These are phyloP conservation scores for Camellia lanceoleosa DNA, from an alignment of 148 eudicot species.

Conservation along the genomic window DNA sequence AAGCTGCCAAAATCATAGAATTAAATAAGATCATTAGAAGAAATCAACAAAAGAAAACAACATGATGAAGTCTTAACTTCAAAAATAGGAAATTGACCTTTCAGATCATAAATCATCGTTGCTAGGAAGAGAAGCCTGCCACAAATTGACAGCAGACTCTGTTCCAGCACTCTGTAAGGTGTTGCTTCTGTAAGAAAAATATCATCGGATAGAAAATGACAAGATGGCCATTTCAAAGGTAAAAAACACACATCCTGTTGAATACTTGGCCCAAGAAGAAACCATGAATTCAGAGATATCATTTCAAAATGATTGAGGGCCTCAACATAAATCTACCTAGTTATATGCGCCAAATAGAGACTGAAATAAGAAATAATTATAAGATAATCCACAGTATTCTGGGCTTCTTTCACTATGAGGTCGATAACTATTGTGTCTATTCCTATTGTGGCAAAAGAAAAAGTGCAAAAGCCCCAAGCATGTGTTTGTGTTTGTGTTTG, in stretches of 20 bases:
- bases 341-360: neutral
- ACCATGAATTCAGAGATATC: neutral
- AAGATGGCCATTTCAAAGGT: neutral
- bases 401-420: too few relatives aligned
- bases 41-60: constrained; percentile 4
- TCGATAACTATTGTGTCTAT: neutral
- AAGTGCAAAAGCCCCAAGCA: neutral
- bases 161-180: constrained; percentile 89
- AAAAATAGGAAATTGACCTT: constrained; percentile 39
- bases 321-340: neutral
- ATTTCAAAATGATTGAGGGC: neutral
- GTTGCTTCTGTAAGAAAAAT: constrained; percentile 6
- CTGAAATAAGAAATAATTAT: too few relatives aligned
- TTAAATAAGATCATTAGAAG: neutral
- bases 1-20: too few relatives aligned
- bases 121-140: constrained; percentile 59
- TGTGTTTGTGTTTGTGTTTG: neutral
- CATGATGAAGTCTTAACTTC: constrained; percentile 1
- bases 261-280: neutral
- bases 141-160: constrained; percentile 72
- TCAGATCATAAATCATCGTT: too few relatives aligned
- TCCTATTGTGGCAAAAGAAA: neutral
- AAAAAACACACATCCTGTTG: neutral
- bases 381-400: neutral
- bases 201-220: constrained; percentile 7